phyloP scores from a whole-genome alignment of 495 filamentous ascomycete genomes.

The Cladorrhinum samala region DNA sequence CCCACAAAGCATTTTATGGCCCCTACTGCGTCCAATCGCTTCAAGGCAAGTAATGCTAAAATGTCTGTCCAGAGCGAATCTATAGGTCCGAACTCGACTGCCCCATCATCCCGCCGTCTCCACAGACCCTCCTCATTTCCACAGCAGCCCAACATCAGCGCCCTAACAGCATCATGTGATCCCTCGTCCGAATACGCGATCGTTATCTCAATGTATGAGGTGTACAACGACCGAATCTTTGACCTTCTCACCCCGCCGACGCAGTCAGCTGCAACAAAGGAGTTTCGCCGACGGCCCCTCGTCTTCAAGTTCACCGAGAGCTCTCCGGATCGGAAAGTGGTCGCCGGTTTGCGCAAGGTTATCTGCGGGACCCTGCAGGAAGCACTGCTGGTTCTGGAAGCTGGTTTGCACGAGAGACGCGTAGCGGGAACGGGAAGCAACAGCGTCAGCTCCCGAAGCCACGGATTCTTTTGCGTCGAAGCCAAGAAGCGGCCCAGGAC shows the following conservation, averaged over 20 bases:
- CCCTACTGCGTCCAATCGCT: constrained; percentile 33
- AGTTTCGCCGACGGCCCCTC: constrained; percentile 64
- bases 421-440: constrained; percentile 90
- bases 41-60: constrained; percentile 38
- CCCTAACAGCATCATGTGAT: constrained; percentile 62
- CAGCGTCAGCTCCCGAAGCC: constrained; percentile 79
- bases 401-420: constrained; percentile 77
- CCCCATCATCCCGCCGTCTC: constrained; percentile 49
- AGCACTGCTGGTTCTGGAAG: constrained; percentile 84
- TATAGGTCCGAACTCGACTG: constrained; percentile 32
- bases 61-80: constrained; percentile 36
- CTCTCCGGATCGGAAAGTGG: constrained; percentile 81
- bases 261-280: constrained; percentile 51
- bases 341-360: constrained; percentile 85
- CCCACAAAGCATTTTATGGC: constrained; percentile 37
- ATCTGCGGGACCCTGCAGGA: constrained; percentile 80
- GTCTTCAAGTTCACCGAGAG: constrained; percentile 84
- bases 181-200: constrained; percentile 77
- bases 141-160: constrained; percentile 65
- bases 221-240: constrained; percentile 97
- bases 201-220: constrained; percentile 95
- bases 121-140: constrained; percentile 60
- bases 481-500: constrained; percentile 71
- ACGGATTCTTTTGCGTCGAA: constrained; percentile 95
- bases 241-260: constrained; percentile 67